A percentile compares a stretch with the other conserved stretches of the same genome.
phyloP scores from a whole-genome alignment of 495 filamentous ascomycete species.

The Tuber magnatum region DNA sequence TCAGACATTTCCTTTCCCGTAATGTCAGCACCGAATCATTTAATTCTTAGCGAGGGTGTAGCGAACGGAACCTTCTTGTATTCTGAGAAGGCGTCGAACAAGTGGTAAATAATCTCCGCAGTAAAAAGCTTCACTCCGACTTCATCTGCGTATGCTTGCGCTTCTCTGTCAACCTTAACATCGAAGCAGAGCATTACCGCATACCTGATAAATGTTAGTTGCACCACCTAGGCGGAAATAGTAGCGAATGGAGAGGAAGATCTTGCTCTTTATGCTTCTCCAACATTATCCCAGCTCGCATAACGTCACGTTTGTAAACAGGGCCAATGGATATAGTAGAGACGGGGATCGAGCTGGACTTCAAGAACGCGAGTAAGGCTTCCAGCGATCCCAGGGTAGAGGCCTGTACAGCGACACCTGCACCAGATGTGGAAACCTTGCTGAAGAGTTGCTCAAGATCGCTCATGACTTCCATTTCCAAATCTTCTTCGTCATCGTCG shows the following conservation, averaged over 20 bases:
- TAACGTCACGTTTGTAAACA: conserved; percentile 96
- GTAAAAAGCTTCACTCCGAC: conserved; percentile 97
- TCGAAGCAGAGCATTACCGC: conserved; percentile 99
- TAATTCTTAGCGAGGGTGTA: not conserved
- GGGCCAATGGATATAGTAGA: conserved; percentile 96
- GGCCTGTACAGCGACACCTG: conserved; percentile 93
- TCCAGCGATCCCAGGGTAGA: conserved; percentile 97
- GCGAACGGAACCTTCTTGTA: conserved; percentile 59
- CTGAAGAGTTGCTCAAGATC: conserved; percentile 87
- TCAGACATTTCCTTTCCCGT: conserved; percentile 55
- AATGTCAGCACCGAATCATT: not conserved
- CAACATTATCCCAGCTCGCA: conserved; percentile 92
- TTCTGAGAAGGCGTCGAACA: conserved; percentile 93
- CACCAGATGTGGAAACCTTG: conserved; percentile 80
- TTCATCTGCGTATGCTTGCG: conserved; percentile 80
- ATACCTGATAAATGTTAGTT: conserved; percentile 10
- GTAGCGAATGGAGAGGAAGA: not conserved
- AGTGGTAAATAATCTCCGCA: conserved; percentile 97
- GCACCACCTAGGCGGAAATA: not conserved
- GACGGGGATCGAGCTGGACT: conserved; percentile 89
- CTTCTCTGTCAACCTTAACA: conserved; percentile 98
- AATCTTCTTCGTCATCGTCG: conserved; percentile 91
- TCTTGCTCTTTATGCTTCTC: conserved; percentile 85
- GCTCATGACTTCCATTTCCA: conserved; percentile 92
- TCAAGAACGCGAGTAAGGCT: conserved; percentile 92